Evolutionary conservation across 1,139 yeast species (phyloP).

Genomic region (Pichia sp.): DNA sequence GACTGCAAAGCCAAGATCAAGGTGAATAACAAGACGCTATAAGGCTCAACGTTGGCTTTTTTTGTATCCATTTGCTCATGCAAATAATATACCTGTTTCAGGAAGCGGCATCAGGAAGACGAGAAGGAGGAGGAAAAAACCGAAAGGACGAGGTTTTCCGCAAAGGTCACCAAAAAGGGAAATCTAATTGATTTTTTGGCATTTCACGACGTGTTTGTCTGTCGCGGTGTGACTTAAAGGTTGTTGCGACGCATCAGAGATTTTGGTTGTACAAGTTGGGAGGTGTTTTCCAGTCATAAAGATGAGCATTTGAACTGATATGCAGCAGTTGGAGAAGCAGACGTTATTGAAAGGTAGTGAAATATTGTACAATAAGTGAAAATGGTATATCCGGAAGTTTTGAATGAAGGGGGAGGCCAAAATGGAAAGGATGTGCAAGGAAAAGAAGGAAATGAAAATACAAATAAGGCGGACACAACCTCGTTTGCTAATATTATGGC

Average conservation of each 20-base stretch:
- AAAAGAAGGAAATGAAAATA: background rate
- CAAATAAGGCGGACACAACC: conserved; percentile 40
- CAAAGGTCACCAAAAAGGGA: background rate
- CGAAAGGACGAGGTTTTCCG: background rate
- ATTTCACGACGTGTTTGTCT: background rate
- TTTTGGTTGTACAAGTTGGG: background rate
- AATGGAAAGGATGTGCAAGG: background rate
- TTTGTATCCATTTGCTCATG: background rate
- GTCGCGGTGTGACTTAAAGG: background rate
- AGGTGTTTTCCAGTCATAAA: background rate
- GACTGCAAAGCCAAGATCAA: background rate
- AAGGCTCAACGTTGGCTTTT: background rate
- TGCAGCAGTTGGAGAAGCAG: no score
- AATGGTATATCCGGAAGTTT: background rate
- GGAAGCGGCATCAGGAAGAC: conserved; percentile 3
- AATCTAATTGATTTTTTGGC: background rate
- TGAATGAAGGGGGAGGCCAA: background rate
- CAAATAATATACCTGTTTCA: conserved; percentile 12
- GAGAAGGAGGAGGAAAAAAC: conserved; percentile 28
- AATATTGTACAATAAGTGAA: no score
- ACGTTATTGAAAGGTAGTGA: no score
- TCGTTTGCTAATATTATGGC: conserved; percentile 63
- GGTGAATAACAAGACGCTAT: no score
- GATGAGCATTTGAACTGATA: background rate
- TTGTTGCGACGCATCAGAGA: background rate